Conservation (phyloP, 768 basidiomycete genomes). For the Strobilomyces echinocephalus region DNA sequence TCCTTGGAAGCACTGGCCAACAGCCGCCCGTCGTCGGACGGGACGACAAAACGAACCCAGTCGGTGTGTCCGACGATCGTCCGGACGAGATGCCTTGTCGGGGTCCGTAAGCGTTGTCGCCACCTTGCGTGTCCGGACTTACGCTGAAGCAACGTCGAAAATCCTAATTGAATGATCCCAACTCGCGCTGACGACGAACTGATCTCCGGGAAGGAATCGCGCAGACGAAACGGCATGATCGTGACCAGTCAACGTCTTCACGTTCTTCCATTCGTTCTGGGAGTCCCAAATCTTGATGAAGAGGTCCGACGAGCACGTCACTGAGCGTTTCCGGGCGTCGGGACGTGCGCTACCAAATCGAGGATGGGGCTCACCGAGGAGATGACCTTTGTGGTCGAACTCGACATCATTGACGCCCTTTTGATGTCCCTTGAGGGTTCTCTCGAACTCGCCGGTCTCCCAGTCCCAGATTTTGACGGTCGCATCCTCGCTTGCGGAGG, state of each 20-base stretch:
- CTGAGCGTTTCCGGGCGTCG: constrained; percentile 12
- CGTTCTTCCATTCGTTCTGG: constrained; percentile 85
- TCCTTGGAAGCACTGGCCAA: constrained; percentile 83
- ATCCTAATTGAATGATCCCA: constrained; percentile 81
- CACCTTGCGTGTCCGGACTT: constrained; percentile 26
- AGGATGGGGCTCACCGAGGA: constrained; percentile 54
- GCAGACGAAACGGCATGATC: constrained; percentile 89
- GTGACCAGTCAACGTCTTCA: constrained; percentile 82
- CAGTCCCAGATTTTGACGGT: constrained; percentile 95
- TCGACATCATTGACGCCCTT: constrained; percentile 84
- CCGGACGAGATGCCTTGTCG: constrained; percentile 61
- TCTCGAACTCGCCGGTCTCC: constrained; percentile 91
- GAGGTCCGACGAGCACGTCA: constrained; percentile 76
- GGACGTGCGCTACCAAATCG: background rate
- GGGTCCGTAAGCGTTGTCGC: constrained; percentile 9
- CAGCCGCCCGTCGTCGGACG: constrained; percentile 67
- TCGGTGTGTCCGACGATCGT: constrained; percentile 76
- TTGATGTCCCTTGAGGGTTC: constrained; percentile 89
- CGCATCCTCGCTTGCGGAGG: constrained; percentile 83
- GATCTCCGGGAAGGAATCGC: constrained; percentile 81
- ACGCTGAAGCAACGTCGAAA: constrained; percentile 87
- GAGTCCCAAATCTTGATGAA: constrained; percentile 93
- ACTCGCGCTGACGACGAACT: constrained; percentile 79
- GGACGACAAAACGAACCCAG: constrained; percentile 73
- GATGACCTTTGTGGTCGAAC: constrained; percentile 80